Conservation (phyloP, 345 rosid genomes). For the Ceriops decandra region DNA sequence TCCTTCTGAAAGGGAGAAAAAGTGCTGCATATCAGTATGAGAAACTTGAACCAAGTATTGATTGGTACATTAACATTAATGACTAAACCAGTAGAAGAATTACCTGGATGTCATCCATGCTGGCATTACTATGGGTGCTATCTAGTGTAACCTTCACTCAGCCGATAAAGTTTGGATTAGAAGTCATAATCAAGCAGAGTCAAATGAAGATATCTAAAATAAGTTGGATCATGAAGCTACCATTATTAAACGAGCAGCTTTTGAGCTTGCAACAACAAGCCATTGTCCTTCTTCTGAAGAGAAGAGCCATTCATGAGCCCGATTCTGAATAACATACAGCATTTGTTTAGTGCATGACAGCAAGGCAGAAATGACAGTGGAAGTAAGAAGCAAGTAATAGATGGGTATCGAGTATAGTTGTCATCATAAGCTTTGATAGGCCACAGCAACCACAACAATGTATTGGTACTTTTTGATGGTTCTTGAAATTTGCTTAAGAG, state of each 20-base stretch:
- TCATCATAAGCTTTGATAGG: not conserved
- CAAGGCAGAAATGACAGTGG: too few relatives aligned
- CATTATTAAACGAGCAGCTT: constrained; percentile 90
- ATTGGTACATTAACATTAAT: constrained; percentile 9
- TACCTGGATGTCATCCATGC: constrained; percentile 90
- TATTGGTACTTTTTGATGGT: too few relatives aligned
- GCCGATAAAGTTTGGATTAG: constrained; percentile 20
- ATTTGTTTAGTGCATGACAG: too few relatives aligned
- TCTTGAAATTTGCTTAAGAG: not conserved
- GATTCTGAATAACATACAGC: constrained; percentile 41
- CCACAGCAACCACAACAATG: too few relatives aligned
- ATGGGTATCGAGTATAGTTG: too few relatives aligned
- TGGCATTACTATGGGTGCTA: constrained; percentile 44
- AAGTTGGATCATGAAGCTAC: constrained; percentile 32
- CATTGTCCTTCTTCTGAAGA: constrained; percentile 98
- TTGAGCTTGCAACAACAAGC: constrained; percentile 77
- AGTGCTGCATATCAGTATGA: not conserved
- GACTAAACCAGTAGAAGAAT: constrained; percentile 3
- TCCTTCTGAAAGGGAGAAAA: constrained; percentile 48
- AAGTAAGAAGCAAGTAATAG: too few relatives aligned
- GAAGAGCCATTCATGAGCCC: constrained; percentile 94
- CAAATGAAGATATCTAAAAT: not conserved
- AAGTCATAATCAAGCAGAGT: constrained; percentile 4
- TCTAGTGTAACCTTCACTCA: constrained; percentile 67
- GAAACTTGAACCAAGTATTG: constrained; percentile 3